Conservation (phyloP, 257 asterid genomes). For the Phtheirospermum japonicum region DNA sequence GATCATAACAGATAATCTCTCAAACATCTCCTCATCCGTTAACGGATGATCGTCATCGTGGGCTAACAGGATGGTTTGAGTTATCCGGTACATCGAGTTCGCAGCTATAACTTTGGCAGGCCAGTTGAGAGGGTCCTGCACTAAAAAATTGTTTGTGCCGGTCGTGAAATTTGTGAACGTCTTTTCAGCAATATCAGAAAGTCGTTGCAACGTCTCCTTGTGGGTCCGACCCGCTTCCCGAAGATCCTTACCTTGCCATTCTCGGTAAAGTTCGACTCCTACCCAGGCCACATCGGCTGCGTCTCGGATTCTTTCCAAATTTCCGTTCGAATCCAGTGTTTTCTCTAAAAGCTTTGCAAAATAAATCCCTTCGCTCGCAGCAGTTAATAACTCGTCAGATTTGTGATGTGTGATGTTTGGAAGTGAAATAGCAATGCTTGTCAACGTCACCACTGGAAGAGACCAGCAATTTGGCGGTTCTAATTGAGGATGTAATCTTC, state of each 20-base stretch:
- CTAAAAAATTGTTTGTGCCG: background rate
- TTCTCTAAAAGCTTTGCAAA: slow-evolving; percentile 21
- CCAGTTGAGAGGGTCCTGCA: too few relatives aligned
- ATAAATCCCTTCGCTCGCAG: background rate
- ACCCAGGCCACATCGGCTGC: too few relatives aligned
- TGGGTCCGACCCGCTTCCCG: background rate
- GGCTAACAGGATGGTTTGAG: too few relatives aligned
- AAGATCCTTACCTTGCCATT: too few relatives aligned
- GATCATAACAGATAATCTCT: too few relatives aligned
- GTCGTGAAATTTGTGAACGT: background rate
- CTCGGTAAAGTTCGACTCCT: too few relatives aligned
- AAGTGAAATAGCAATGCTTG: too few relatives aligned
- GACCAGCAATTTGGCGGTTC: slow-evolving; percentile 33
- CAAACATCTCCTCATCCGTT: too few relatives aligned
- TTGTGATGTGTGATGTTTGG: too few relatives aligned
- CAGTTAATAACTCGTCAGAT: background rate
- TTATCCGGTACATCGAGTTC: too few relatives aligned
- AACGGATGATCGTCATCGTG: too few relatives aligned
- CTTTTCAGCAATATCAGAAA: slow-evolving; percentile 11
- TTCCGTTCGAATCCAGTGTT: slow-evolving; percentile 1
- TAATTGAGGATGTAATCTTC: slow-evolving; percentile 14
- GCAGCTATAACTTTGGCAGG: too few relatives aligned
- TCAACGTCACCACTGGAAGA: slow-evolving; percentile 30
- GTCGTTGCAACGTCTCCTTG: slow-evolving; percentile 15
- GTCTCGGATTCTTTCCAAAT: slow-evolving; percentile 17